Evolutionary conservation across 225 moss, liverwort and hornwort genomes (phyloP), one percentile per base, ranked within the genome.

Genomic region (Thuidium tamariscinum): DNA sequence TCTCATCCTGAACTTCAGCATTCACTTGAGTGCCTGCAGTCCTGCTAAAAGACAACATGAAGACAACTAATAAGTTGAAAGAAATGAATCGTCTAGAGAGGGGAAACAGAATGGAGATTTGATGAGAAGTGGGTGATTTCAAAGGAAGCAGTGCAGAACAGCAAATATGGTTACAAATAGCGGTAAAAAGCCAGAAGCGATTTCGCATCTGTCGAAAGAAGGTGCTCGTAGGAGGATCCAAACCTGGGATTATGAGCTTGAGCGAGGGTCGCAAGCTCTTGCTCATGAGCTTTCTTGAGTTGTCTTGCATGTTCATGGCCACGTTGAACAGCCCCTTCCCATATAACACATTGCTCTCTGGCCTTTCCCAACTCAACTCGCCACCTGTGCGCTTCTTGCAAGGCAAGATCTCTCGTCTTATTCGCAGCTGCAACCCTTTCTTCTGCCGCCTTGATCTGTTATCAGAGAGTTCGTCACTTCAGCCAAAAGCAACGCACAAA

Each of bases 351-450:
- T 84, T 97, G 96, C 83, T 99, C 98, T 86, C 96, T 93, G 29
- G 95, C 98, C 86, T 99, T 99, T 32, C 96, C 97, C 80, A 99
- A 91, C 86, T 99, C 97, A 76, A 94, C 94, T 85, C 96, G 95
- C 98, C 97, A 99, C 87, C 94, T 92, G 85, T 99, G 97, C 46
- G 98, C 98, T 85, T 99, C 98, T 89, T 96, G 97, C 87, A 97
- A 88, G 55, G 95, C 98, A 82, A 91, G 92, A 85, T 98, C 98
- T 92, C 94, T 95, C 37, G 94, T 90, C 94, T 91, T 97, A 77
- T 94, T 86, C 61, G 97, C 94, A 44, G 92, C 94, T 70, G 88
- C 88, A 56, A 93, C 89, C 93, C 93, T 93, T 90, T 96, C 97
- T 68, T 96, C 98, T 89, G 93, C 95, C 78, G 92, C 94, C 89